Percentiles rank a stretch among this genome's conserved stretches.
Evolutionary conservation across 345 rosid species (phyloP).

Genomic region (Streptanthus diversifolius): DNA sequence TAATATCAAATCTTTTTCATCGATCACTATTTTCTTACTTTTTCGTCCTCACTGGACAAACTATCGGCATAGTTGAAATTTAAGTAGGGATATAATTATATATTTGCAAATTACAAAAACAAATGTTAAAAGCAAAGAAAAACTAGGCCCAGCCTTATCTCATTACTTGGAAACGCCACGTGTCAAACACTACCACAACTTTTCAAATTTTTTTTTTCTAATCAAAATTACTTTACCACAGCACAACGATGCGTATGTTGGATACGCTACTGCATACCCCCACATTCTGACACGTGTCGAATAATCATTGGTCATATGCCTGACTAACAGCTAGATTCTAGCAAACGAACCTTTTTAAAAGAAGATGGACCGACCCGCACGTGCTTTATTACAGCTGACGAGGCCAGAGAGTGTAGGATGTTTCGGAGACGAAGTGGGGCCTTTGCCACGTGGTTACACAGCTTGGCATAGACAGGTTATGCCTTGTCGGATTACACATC

Average conservation of each 20-base stretch:
- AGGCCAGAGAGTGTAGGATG: constrained; percentile 19
- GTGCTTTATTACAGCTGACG: constrained; percentile 22
- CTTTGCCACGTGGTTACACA: constrained; percentile 15
- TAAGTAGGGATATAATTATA: too few relatives aligned
- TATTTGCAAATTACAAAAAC: neutral
- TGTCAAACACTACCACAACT: constrained; percentile 24
- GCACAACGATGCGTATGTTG: neutral
- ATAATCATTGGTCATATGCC: too few relatives aligned
- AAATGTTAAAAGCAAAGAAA: neutral
- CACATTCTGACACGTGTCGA: too few relatives aligned
- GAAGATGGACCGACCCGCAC: too few relatives aligned
- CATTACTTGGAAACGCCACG: constrained; percentile 6
- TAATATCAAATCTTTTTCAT: too few relatives aligned
- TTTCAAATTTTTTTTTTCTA: too few relatives aligned
- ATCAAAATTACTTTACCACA: constrained; percentile 7
- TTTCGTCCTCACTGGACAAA: too few relatives aligned
- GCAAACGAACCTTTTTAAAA: too few relatives aligned
- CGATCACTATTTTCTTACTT: too few relatives aligned
- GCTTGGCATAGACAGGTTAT: constrained; percentile 14
- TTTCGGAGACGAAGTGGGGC: constrained; percentile 19
- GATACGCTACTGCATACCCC: constrained; percentile 16
- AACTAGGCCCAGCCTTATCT: constrained; percentile 36
- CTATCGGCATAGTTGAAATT: too few relatives aligned
- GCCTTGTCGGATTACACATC: constrained; percentile 20
- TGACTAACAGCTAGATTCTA: too few relatives aligned